phyloP scores from a whole-genome alignment of 1,284 basidiomycete species.

The Rhodotorula sp. region DNA sequence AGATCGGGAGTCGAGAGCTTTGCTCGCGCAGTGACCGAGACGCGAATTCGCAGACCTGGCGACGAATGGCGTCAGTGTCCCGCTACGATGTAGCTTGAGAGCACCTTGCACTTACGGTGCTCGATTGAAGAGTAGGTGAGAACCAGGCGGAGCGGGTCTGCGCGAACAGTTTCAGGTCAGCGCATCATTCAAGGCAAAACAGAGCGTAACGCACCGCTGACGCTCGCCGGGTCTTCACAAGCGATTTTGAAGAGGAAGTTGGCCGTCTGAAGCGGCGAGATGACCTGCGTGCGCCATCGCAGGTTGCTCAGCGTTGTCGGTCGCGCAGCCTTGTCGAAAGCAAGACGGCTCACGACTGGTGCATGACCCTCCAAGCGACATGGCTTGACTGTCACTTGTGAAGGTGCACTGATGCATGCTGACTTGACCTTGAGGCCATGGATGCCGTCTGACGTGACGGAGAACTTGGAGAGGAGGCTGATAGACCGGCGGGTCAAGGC shows the following conservation, averaged over 20 bases:
- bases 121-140: constrained; percentile 71
- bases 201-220: constrained; percentile 55
- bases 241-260: constrained; percentile 70
- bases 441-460: constrained; percentile 68
- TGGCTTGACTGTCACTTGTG: constrained; percentile 15
- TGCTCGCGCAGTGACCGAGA: background rate
- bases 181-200: background rate
- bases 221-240: background rate
- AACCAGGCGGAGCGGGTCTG: constrained; percentile 63
- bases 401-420: constrained; percentile 57
- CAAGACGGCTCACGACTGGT: constrained; percentile 40
- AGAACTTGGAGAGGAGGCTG: constrained; percentile 77
- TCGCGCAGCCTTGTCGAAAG: constrained; percentile 35
- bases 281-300: constrained; percentile 56
- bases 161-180: constrained; percentile 53
- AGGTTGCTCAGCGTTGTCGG: background rate
- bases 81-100: background rate
- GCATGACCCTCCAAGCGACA: constrained; percentile 13
- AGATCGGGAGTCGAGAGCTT: background rate
- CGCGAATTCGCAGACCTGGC: constrained; percentile 16
- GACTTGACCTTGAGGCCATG: constrained; percentile 69
- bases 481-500: constrained; percentile 4
- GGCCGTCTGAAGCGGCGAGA: constrained; percentile 67
- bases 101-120: constrained; percentile 59
- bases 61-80: constrained; percentile 7